These are phyloP conservation scores for Triticum turgidum DNA, from an alignment of 176 grass and related monocot species.

Conservation along the genomic window DNA sequence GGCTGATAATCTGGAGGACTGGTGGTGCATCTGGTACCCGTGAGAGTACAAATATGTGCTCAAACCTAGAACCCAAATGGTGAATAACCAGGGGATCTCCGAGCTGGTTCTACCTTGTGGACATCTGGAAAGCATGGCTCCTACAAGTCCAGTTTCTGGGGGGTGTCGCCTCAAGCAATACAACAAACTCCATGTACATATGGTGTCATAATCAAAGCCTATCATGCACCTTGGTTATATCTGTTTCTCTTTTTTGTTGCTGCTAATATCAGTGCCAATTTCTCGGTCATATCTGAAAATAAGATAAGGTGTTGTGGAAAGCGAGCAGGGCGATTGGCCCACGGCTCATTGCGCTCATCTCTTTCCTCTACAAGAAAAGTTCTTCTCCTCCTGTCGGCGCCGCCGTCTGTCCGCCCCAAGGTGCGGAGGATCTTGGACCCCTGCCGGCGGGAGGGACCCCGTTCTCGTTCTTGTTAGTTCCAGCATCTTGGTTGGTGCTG, in stretches of 20 bases:
- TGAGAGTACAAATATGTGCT: not conserved
- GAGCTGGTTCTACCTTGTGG: not conserved
- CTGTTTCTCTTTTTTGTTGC: not conserved
- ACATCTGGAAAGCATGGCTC: not conserved
- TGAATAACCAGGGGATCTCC: not conserved
- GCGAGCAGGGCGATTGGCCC: conserved; percentile 21
- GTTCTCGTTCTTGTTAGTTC: no score
- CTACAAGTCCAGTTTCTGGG: conserved; percentile 9
- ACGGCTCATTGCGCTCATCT: not conserved
- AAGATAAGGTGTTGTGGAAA: conserved; percentile 38
- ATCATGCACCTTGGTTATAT: not conserved
- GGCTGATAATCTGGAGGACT: no score
- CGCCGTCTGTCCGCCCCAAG: no score
- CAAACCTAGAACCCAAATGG: not conserved
- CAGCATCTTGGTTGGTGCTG: no score
- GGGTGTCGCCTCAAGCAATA: not conserved
- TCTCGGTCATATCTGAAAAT: conserved; percentile 33
- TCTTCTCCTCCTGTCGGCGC: no score
- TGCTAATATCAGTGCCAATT: not conserved
- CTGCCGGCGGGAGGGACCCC: no score
- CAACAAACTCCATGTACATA: not conserved
- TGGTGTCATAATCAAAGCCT: not conserved
- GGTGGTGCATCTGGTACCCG: no score
- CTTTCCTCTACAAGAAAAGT: no score
- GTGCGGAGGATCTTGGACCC: no score